These are phyloP conservation scores for Anastatica hierochuntica DNA, from an alignment of 345 rosid species.

Conservation along the genomic window DNA sequence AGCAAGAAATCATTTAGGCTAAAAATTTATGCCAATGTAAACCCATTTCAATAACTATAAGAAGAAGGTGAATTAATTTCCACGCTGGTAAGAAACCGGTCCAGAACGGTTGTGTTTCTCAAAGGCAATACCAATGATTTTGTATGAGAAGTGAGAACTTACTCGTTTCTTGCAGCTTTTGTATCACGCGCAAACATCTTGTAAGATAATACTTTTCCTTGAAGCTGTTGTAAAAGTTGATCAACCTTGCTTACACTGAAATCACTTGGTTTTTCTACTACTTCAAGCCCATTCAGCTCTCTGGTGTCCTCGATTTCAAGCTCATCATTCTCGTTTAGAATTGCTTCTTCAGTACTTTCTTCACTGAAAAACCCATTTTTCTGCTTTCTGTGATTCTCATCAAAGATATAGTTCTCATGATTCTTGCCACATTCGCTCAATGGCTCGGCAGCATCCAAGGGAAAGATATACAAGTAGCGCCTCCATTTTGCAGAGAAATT, in stretches of 20 bases:
- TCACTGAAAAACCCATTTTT: constrained; percentile 23
- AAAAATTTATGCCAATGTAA: background rate
- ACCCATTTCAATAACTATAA: background rate
- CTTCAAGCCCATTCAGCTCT: constrained; percentile 31
- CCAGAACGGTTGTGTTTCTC: background rate
- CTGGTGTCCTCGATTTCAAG: constrained; percentile 17
- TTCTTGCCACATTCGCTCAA: constrained; percentile 24
- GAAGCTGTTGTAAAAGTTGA: constrained; percentile 60
- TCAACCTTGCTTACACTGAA: constrained; percentile 63
- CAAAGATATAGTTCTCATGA: constrained; percentile 16
- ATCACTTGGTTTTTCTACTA: constrained; percentile 35
- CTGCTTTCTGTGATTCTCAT: constrained; percentile 14
- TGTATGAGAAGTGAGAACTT: constrained; percentile 28
- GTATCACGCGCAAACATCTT: constrained; percentile 92
- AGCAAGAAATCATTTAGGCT: background rate
- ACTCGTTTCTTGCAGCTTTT: constrained; percentile 85
- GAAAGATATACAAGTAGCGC: constrained; percentile 80
- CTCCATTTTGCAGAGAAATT: constrained; percentile 98
- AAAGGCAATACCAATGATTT: background rate
- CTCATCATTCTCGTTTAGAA: constrained; percentile 16
- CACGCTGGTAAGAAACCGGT: background rate
- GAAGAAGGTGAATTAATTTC: background rate
- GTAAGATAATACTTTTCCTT: constrained; percentile 76
- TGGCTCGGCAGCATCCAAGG: constrained; percentile 40
- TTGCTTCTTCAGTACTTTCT: constrained; percentile 17